Percentiles rank a stretch among this genome's conserved stretches.
These are phyloP conservation scores for Dissoconium aciculare DNA, from an alignment of 2,329 filamentous ascomycete species.

Conservation along the genomic window DNA sequence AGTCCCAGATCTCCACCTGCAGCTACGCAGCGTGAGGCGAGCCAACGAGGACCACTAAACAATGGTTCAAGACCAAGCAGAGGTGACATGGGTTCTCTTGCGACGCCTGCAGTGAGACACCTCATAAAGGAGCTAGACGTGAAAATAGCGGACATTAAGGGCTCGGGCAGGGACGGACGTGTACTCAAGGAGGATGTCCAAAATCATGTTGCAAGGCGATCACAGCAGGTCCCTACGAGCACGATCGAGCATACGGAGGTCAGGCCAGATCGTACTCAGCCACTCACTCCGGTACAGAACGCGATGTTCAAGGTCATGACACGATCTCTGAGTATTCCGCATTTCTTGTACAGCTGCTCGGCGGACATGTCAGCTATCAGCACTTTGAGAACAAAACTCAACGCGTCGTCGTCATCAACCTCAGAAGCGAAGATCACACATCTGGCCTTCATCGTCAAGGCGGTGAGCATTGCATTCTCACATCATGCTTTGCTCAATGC, in stretches of 20 bases:
- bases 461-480: conserved; percentile 69
- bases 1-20: conserved; percentile 2
- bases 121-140: conserved; percentile 66
- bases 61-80: conserved; percentile 24
- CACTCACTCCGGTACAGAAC: conserved; percentile 63
- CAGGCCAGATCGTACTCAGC: conserved; percentile 48
- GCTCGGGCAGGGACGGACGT: conserved; percentile 79
- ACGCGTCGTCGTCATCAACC: conserved; percentile 42
- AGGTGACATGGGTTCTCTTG: conserved; percentile 57
- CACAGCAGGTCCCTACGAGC: conserved; percentile 16
- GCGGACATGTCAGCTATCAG: conserved; percentile 66
- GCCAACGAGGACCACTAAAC: not conserved
- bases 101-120: conserved; percentile 84
- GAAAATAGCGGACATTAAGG: conserved; percentile 61
- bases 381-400: conserved; percentile 58
- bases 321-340: conserved; percentile 73
- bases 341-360: conserved; percentile 90
- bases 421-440: conserved; percentile 67
- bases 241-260: conserved; percentile 23
- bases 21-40: conserved; percentile 2
- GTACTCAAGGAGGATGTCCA: conserved; percentile 82
- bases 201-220: conserved; percentile 8
- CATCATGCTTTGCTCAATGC: conserved; percentile 80
- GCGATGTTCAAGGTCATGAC: conserved; percentile 99
- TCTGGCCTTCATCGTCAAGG: conserved; percentile 91